These are phyloP conservation scores for Agarophyton chilense DNA, from an alignment of 23 red algal genomes.

Conservation along the genomic window DNA sequence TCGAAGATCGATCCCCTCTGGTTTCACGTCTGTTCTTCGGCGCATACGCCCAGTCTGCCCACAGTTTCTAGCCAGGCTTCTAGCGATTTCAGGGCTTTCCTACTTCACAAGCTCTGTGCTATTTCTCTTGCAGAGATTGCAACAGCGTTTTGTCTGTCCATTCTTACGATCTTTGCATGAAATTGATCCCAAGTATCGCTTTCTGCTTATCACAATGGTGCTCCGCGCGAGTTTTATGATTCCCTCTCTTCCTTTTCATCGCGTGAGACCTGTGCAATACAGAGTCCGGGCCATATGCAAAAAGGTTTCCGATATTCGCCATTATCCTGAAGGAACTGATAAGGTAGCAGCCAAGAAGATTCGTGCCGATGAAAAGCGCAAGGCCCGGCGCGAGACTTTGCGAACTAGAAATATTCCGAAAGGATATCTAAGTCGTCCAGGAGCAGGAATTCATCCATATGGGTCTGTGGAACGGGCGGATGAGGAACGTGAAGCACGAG, in stretches of 20 bases:
- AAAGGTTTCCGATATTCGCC: conserved; percentile 27
- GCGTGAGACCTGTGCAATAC: neutral
- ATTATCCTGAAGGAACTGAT: conserved; percentile 46
- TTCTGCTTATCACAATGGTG: neutral
- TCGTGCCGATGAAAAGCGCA: conserved; percentile 27
- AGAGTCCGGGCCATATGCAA: conserved; percentile 5
- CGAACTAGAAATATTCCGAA: neutral
- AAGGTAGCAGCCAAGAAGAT: conserved; percentile 15
- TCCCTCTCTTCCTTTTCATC: neutral
- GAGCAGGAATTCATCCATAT: conserved; percentile 42
- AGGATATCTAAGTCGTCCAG: conserved; percentile 26
- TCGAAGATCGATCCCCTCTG: no score
- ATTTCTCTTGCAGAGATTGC: no score
- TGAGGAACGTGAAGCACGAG: conserved; percentile 45
- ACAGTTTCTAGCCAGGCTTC: no score
- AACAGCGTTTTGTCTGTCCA: no score
- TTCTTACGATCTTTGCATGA: neutral
- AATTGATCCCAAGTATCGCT: neutral
- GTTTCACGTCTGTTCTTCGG: no score
- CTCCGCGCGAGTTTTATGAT: neutral
- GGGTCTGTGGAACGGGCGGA: conserved; percentile 35
- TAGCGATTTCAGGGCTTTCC: no score
- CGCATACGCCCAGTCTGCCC: no score
- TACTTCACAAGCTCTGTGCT: no score
- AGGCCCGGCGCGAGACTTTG: neutral